These are phyloP conservation scores for Aspergillus sergii DNA, from an alignment of 2,329 filamentous ascomycete species.

Conservation along the genomic window DNA sequence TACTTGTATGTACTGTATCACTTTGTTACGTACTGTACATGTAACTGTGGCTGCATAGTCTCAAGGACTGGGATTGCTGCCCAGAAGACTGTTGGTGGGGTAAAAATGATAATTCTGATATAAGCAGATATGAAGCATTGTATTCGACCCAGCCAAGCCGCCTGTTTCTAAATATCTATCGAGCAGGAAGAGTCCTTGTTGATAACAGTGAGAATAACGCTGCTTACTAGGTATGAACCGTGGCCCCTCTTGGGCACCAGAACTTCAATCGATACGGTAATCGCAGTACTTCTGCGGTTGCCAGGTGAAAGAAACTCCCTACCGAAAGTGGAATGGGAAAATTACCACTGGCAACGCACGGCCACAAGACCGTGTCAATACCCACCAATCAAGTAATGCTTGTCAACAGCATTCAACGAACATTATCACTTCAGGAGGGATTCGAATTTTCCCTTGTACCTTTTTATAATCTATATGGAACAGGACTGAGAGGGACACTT, in stretches of 20 bases:
- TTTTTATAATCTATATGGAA: neutral
- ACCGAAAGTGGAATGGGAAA: neutral
- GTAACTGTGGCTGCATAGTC: slow-evolving; percentile 1
- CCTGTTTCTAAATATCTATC: neutral
- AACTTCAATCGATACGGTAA: too few species aligned
- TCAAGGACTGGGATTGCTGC: neutral
- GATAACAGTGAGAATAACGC: neutral
- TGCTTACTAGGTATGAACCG: neutral
- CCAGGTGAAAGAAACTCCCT: neutral
- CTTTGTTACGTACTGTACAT: neutral
- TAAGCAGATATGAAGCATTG: neutral
- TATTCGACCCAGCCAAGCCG: neutral
- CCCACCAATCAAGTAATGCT: neutral
- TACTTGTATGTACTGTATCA: neutral
- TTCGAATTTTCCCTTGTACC: neutral
- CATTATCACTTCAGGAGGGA: neutral
- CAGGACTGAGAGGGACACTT: neutral
- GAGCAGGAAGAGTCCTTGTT: neutral
- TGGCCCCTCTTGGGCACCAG: neutral
- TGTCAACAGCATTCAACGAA: neutral
- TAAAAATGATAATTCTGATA: neutral
- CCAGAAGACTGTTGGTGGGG: neutral
- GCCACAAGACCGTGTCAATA: neutral
- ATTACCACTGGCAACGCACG: neutral
- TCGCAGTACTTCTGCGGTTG: neutral